Conservation (phyloP, 805 yeast species). For the Metschnikowia vanudenii region DNA sequence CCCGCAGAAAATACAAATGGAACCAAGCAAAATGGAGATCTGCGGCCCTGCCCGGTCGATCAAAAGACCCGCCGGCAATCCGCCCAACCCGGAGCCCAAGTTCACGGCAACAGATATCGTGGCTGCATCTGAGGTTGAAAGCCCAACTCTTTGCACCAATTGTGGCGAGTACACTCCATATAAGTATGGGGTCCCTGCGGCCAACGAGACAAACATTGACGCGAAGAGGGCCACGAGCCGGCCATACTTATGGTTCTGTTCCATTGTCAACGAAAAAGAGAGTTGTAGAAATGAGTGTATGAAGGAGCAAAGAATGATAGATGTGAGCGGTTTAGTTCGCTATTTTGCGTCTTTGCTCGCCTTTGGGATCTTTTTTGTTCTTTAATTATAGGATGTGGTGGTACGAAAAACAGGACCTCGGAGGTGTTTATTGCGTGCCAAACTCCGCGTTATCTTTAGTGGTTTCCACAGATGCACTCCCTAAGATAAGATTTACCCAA, state of each 20-base stretch:
- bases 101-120: conserved; percentile 55
- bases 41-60: conserved; percentile 63
- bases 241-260: conserved; percentile 9
- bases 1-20: conserved; percentile 52
- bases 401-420: neutral
- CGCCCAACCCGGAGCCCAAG: conserved; percentile 67
- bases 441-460: conserved; percentile 7
- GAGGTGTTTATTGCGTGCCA: neutral
- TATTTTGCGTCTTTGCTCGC: too few relatives aligned
- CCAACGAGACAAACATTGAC: conserved; percentile 53
- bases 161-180: conserved; percentile 80
- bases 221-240: conserved; percentile 29
- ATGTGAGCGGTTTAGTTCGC: too few relatives aligned
- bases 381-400: too few relatives aligned
- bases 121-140: conserved; percentile 62
- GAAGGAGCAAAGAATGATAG: too few relatives aligned
- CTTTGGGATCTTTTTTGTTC: too few relatives aligned
- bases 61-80: conserved; percentile 66
- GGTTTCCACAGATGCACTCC: conserved; percentile 6
- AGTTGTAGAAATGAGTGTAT: neutral
- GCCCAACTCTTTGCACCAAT: conserved; percentile 52
- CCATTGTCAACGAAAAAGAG: neutral
- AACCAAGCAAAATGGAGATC: conserved; percentile 52
- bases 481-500: neutral
- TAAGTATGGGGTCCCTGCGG: conserved; percentile 73